Evolutionary conservation across 441 rosid species (phyloP).

Genomic region (Raphanus hybrid): DNA sequence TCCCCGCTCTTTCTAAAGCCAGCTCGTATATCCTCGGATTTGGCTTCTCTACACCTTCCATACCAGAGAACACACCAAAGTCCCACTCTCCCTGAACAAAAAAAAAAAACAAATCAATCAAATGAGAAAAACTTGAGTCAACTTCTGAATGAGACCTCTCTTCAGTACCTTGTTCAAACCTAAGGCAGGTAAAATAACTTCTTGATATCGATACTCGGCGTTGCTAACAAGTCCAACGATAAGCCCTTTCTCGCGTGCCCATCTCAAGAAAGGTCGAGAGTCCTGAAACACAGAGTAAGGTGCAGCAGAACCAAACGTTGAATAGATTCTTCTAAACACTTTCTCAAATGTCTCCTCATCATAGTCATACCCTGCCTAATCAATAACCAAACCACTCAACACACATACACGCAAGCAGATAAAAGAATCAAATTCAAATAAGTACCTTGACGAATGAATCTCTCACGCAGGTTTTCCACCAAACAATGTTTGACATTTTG

Average conservation of each 20-base stretch:
- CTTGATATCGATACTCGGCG: conserved; percentile 86
- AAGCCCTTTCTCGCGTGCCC: conserved; percentile 77
- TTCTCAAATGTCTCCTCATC: conserved; percentile 95
- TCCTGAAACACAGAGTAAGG: conserved; percentile 84
- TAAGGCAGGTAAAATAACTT: conserved; percentile 92
- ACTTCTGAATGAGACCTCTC: background rate
- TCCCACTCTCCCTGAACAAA: conserved; percentile 84
- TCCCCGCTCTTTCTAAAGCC: conserved; percentile 83
- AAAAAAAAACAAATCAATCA: too few relatives aligned
- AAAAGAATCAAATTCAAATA: background rate
- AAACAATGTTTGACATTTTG: conserved; percentile 81
- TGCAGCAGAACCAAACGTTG: conserved; percentile 97
- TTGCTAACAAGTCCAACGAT: conserved; percentile 82
- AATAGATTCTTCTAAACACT: conserved; percentile 80
- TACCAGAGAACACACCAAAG: conserved; percentile 95
- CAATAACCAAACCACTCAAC: background rate
- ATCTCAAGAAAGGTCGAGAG: conserved; percentile 85
- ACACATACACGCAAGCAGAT: too few relatives aligned
- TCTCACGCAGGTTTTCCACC: conserved; percentile 95
- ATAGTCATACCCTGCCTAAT: conserved; percentile 96
- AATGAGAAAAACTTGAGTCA: background rate
- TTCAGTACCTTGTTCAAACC: conserved; percentile 83
- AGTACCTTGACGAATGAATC: conserved; percentile 80
- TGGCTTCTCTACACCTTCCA: conserved; percentile 97
- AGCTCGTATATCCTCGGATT: conserved; percentile 75